Evolutionary conservation across 257 asterid genomes (phyloP).

Genomic region (Scutellaria galericulata): DNA sequence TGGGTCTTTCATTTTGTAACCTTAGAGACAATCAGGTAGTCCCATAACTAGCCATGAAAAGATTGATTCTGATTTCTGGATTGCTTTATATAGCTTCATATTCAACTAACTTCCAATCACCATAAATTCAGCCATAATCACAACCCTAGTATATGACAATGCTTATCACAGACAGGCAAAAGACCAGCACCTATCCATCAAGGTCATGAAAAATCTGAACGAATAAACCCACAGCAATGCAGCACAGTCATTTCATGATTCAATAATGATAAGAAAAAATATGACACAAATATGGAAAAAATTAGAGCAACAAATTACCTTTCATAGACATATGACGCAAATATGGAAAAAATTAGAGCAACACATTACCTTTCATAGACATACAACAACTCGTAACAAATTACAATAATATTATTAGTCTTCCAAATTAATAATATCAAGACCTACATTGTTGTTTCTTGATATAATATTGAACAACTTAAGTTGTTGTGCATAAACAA

Average conservation of each 20-base stretch:
- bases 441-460: too few relatives aligned
- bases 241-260: constrained; percentile 12
- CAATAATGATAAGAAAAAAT: background rate
- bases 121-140: constrained; percentile 13
- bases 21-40: constrained; percentile 7
- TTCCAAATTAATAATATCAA: too few relatives aligned
- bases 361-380: too few relatives aligned
- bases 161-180: background rate
- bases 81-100: constrained; percentile 12
- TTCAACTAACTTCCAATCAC: constrained; percentile 13
- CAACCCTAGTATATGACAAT: background rate
- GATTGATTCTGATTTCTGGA: constrained; percentile 5
- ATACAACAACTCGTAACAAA: too few relatives aligned
- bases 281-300: too few relatives aligned
- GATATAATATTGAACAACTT: too few relatives aligned
- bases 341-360: too few relatives aligned
- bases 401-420: too few relatives aligned
- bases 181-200: background rate
- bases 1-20: constrained; percentile 15
- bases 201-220: constrained; percentile 16
- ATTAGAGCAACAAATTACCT: too few relatives aligned
- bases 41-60: constrained; percentile 16
- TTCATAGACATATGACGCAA: too few relatives aligned
- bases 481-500: too few relatives aligned
- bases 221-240: constrained; percentile 14